Evolutionary conservation across 768 basidiomycete genomes (phyloP), one percentile per base, ranked within the genome.

Genomic region (Gautieria morchelliformis): DNA sequence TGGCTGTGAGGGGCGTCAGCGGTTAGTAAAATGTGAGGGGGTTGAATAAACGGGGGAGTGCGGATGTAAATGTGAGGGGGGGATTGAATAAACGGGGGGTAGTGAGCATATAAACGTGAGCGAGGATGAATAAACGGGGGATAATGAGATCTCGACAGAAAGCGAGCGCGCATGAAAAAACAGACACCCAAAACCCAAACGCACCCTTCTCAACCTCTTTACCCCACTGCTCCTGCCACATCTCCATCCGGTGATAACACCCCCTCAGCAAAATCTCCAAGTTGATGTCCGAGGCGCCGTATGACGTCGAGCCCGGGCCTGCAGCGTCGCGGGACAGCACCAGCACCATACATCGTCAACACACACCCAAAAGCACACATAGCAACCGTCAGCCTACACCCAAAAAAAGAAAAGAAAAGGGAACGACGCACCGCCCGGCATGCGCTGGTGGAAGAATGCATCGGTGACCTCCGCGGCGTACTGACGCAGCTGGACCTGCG

Each of bases 391-490:
- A n/a, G n/a, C n/a, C n/a, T n/a, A n/a, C n/a, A n/a, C n/a, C n/a
- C 27, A 27, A 27, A 27, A 2, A 5, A 27, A 27, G 3, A 27
- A 27, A 27, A 27, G 3, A 5, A 27, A 27, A 2, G 27, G 27
- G 27, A 27, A 27, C 27, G 3, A 27, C 27, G 27, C 27, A 27
- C 27, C 27, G 27, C 27, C 27, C 27, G 3, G 27, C 27, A 47
- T 70, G 72, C 24, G 75, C 71, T 65, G 81, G 62, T 77, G 67
- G 62, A 81, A 77, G 66, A 89, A 81, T 59, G 83, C 77, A 62
- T 90, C 89, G 10, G 86, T 89, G 15, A 84, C 86, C 68, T 88
- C 85, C n/a, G 84, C 82, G n/a, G 87, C 85, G 66, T 89, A 86
- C 58, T 83, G 80, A 49, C 90, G 84, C 51, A 93, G 72, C 57